Base-by-base conservation (phyloP, 1,284 basidiomycete genomes). In the Rhodofomes roseus region DNA sequence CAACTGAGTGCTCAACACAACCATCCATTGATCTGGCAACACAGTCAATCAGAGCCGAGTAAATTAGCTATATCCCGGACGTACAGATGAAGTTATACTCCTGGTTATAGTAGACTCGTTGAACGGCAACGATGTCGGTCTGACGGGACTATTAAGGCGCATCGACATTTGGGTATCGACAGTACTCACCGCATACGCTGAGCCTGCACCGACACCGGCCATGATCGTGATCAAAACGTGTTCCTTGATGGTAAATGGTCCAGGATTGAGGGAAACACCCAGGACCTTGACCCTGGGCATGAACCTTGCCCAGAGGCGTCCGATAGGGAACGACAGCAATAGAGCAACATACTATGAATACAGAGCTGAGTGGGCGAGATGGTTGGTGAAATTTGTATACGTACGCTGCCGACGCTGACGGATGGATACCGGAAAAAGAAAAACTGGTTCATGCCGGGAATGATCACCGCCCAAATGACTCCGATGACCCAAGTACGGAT, bases 171-270 rank as follows among this genome's bases (percentile, higher is more conserved):
- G 48, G 44, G 12, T 20, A 16, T 4, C 44, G 7, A 22, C 11
- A 8, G 51, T 48, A 65, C 71, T 37, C 53, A 74, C 73, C 37
- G 84, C 84, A 68, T 89, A 90, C 0, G 87, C 87, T 31, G 82
- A 83, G 18, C 73, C 69, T 18, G 79, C 71, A 22, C 84, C 85
- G 14, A 91, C 87, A 59, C 86, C 78, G 8, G 90, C 87, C 90
- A 96, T 95, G 72, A 95, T 89, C 7, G 89, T 84, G 61, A 78
- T 74, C 53, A 84, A 71, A 7, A 86, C 86, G 68, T 89, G 87
- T 65, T 89, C 87, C 71, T 90, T 90, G 69, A 90, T 82, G 1
- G 79, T 78, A 72, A 90, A 90, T 0, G 86, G 87, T 37, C 89
- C 89, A 1, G 88, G 88, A 66, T 90, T 90, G 34, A 90, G 69